Conservation (phyloP, 1,284 basidiomycete genomes). For the Puccinia hordei region DNA sequence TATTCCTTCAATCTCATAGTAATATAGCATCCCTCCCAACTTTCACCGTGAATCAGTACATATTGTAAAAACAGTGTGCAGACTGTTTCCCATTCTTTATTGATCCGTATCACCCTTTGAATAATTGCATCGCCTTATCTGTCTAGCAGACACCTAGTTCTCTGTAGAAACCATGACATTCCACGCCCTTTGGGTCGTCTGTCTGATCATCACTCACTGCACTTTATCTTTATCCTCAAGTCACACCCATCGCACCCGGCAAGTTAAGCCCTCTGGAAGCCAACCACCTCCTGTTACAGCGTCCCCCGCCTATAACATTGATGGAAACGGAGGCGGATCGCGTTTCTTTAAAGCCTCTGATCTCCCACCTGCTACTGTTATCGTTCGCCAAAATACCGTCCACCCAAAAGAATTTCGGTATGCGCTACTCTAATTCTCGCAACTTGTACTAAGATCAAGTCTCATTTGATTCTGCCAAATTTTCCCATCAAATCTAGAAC, state of each 20-base stretch:
- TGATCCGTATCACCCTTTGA: too few species aligned
- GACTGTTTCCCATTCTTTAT: too few species aligned
- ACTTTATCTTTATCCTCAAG: conserved; percentile 3
- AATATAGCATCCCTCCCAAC: too few species aligned
- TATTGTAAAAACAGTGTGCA: too few species aligned
- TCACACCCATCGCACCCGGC: background rate
- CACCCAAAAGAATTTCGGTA: conserved; percentile 21
- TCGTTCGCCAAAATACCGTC: conserved; percentile 20
- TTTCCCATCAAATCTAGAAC: background rate
- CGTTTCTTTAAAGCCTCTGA: conserved; percentile 18
- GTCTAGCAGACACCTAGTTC: background rate
- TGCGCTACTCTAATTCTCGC: background rate
- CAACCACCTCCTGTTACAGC: background rate
- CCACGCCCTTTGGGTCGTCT: background rate
- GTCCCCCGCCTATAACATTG: background rate
- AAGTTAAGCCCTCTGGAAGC: background rate
- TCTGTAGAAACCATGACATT: background rate
- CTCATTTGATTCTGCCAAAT: background rate
- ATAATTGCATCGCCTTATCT: too few species aligned
- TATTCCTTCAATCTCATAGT: too few species aligned
- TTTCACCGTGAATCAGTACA: too few species aligned
- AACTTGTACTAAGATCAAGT: background rate
- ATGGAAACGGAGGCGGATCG: conserved; percentile 15
- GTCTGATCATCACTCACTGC: conserved; percentile 1
- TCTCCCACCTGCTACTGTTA: conserved; percentile 9